These are phyloP conservation scores for Saturnispora kantuleensis DNA, from an alignment of 805 yeast species.

Conservation along the genomic window DNA sequence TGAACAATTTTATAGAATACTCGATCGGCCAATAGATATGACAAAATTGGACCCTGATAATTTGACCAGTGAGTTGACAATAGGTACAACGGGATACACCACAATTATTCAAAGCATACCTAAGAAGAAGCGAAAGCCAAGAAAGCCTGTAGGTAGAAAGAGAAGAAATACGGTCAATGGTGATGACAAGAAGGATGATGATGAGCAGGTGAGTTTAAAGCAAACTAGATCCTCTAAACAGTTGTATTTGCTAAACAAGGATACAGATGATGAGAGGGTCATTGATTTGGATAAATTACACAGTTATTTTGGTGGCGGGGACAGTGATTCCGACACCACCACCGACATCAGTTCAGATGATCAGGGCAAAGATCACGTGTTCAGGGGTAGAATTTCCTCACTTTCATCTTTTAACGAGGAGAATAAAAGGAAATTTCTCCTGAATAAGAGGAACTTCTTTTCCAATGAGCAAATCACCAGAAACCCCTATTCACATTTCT, in stretches of 20 bases:
- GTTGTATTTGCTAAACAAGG: constrained; percentile 18
- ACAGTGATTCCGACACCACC: constrained; percentile 10
- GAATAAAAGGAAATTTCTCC: constrained; percentile 11
- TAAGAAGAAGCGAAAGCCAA: neutral
- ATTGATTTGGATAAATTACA: constrained; percentile 24
- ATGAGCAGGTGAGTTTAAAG: constrained; percentile 13
- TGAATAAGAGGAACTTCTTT: constrained; percentile 11
- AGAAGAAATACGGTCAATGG: constrained; percentile 24
- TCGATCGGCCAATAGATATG: constrained; percentile 21
- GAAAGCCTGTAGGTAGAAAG: constrained; percentile 11
- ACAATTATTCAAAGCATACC: constrained; percentile 18
- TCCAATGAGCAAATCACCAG: constrained; percentile 7
- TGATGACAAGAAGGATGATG: constrained; percentile 13
- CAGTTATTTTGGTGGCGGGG: constrained; percentile 23
- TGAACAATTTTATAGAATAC: constrained; percentile 18
- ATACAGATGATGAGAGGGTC: constrained; percentile 16
- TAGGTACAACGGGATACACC: constrained; percentile 16
- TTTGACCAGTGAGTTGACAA: constrained; percentile 19
- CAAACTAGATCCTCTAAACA: constrained; percentile 24
- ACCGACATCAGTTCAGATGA: constrained; percentile 8
- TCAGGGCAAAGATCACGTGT: constrained; percentile 7
- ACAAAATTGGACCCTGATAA: constrained; percentile 20
- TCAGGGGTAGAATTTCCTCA: constrained; percentile 12
- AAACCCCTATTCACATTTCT: constrained; percentile 14
- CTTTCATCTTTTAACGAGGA: constrained; percentile 15